Conservation (phyloP, 2,329 filamentous ascomycete species). For the Penicillium sp. region DNA sequence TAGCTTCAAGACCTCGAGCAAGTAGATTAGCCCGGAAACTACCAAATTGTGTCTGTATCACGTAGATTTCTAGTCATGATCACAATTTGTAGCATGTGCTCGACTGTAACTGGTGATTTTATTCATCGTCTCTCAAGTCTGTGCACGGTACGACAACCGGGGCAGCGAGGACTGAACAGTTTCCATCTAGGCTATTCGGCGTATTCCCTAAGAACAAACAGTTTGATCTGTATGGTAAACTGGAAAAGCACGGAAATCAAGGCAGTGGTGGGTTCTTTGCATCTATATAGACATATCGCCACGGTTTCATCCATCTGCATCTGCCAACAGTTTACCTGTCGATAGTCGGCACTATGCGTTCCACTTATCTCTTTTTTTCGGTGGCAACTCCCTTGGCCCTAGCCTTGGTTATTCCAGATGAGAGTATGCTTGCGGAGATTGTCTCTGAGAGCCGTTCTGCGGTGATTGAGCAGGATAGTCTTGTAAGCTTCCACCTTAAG, state of each 20-base stretch:
- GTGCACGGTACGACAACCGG: not conserved
- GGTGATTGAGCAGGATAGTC: not conserved
- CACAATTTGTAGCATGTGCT: not conserved
- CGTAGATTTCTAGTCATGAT: not conserved
- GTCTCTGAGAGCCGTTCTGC: not conserved
- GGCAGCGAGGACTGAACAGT: not conserved
- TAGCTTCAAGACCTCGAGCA: not conserved
- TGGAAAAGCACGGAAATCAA: not conserved
- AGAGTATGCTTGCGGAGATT: slow-evolving; percentile 3
- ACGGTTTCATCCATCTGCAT: not conserved
- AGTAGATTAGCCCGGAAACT: too few relatives aligned
- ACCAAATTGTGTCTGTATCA: not conserved
- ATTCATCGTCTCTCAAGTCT: not conserved
- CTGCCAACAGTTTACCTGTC: not conserved
- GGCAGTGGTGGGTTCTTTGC: not conserved
- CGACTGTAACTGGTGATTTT: not conserved
- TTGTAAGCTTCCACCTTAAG: not conserved
- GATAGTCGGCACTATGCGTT: not conserved
- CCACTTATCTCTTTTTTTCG: not conserved
- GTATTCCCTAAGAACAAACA: not conserved
- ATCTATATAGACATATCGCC: not conserved
- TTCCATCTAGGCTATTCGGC: not conserved
- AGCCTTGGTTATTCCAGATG: slow-evolving; percentile 16
- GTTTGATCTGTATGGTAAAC: not conserved
- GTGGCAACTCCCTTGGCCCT: slow-evolving; percentile 4